A percentile compares a stretch with the other conserved stretches of the same genome.
Evolutionary conservation across 140 eudicot species (phyloP).

Genomic region (Senecio squalidus): DNA sequence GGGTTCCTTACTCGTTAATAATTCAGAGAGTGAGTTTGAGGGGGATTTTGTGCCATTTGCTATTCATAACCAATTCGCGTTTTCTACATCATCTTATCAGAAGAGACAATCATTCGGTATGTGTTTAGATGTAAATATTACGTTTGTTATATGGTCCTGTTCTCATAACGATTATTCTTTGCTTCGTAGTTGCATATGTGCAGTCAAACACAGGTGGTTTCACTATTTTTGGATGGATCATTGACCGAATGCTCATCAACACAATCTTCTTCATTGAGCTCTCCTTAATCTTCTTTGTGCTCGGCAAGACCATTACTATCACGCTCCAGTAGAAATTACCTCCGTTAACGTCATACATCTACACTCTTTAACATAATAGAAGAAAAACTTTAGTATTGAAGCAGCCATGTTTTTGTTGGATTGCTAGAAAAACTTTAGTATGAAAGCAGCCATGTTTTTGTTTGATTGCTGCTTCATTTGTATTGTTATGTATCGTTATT

Average conservation of each 20-base stretch:
- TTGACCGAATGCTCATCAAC: conserved; percentile 54
- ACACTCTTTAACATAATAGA: neutral
- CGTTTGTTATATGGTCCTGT: no score
- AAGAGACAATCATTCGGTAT: conserved; percentile 71
- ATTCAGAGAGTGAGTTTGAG: conserved; percentile 55
- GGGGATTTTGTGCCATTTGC: conserved; percentile 38
- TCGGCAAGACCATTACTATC: conserved; percentile 54
- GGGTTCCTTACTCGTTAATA: neutral
- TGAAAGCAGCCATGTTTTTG: neutral
- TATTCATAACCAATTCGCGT: conserved; percentile 31
- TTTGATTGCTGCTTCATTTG: neutral
- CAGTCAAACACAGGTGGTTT: conserved; percentile 72
- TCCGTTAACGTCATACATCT: neutral
- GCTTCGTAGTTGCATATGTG: conserved; percentile 54
- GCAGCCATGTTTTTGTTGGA: conserved; percentile 1
- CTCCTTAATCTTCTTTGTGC: conserved; percentile 57
- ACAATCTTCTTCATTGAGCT: conserved; percentile 64
- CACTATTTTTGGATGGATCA: conserved; percentile 54
- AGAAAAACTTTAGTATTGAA: neutral
- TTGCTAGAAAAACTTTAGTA: neutral
- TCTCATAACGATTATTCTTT: no score
- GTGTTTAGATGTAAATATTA: neutral
- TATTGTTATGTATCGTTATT: neutral
- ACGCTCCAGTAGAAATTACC: conserved; percentile 8
- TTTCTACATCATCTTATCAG: conserved; percentile 47